Conservation (phyloP, 2,329 filamentous ascomycete genomes). For the Diatrype stigma region DNA sequence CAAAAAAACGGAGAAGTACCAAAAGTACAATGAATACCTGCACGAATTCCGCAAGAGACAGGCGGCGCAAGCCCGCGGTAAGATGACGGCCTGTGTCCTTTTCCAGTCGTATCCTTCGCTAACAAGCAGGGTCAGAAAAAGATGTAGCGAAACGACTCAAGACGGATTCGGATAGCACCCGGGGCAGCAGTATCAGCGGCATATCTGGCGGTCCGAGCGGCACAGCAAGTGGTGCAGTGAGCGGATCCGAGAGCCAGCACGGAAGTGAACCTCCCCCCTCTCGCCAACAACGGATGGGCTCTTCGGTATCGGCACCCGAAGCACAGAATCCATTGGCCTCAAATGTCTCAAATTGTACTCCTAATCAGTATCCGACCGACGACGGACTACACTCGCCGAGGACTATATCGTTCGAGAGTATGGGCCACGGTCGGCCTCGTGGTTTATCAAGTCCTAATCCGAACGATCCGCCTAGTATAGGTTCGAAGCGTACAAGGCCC, state of each 20-base stretch:
- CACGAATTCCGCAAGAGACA: slow-evolving; percentile 76
- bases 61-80: slow-evolving; percentile 52
- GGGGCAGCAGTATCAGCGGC: slow-evolving; percentile 37
- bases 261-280: slow-evolving; percentile 45
- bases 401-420: slow-evolving; percentile 31
- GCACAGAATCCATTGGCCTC: slow-evolving; percentile 39
- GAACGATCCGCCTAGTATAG: slow-evolving; percentile 19
- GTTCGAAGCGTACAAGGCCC: slow-evolving; percentile 12
- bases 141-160: slow-evolving; percentile 48
- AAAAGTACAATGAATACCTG: slow-evolving; percentile 66
- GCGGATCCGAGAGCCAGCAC: slow-evolving; percentile 42
- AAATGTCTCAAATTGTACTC: slow-evolving; percentile 29
- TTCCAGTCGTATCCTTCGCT: slow-evolving; percentile 2
- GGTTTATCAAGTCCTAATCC: slow-evolving; percentile 25
- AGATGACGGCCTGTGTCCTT: slow-evolving; percentile 7
- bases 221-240: slow-evolving; percentile 36
- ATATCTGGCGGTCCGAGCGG: slow-evolving; percentile 37
- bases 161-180: slow-evolving; percentile 34
- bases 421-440: slow-evolving; percentile 12
- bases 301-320: slow-evolving; percentile 42
- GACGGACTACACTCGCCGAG: slow-evolving; percentile 42
- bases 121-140: slow-evolving; percentile 32
- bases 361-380: slow-evolving; percentile 35
- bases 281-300: slow-evolving; percentile 45
- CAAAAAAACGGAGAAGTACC: slow-evolving; percentile 70